Base-by-base conservation (phyloP, 2,329 filamentous ascomycete species). In the Daldinia eschscholtzii region DNA sequence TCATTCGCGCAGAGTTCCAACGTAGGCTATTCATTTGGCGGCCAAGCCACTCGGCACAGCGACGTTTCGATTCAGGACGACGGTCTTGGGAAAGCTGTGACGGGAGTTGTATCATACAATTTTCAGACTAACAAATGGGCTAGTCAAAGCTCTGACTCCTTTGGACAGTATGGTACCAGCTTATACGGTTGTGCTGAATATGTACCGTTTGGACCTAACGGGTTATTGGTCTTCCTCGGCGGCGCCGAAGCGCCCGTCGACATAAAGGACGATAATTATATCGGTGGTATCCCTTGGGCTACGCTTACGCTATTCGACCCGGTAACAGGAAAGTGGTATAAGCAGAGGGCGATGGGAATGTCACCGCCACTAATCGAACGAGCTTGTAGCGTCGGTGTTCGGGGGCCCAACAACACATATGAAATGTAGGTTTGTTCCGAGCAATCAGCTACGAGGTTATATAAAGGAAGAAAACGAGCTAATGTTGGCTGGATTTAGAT, bases 331-430 rank as follows among this genome's bases (percentile, higher is more conserved):
- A 71, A 71, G 37, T 83, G 80, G 80, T 76, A 78, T 37, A 73
- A 61, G 5, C 81, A 83, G 61, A 61, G 61, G 30, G 78, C 79
- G 2, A 79, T 72, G 0, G 80, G 80, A 4, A 67, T 61, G 6
- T 64, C 70, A 2, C 80, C 81, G 0, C 68, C 71, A 0, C 59
- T 58, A 0, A 62, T 79, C 1, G 72, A 78, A 26, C 70, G 73
- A 1, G 77, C 80, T 42, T 83, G 81, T 55, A 75, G 72, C 7
- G 79, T 79, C 1, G 81, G 77, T 2, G 77, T 76, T 26, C 64
- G 68, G 58, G 77, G 79, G 0, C 75, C 76, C 4, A 76, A 78
- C 30, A 74, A 72, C 42, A 80, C 78, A 0, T 81, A 80, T 58
- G 79, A 81, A 70, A 79, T 81, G 76, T 80, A 71, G 65, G 76